These are phyloP conservation scores for Microdochium bolleyi DNA, from an alignment of 2,329 filamentous ascomycete species.

Conservation along the genomic window DNA sequence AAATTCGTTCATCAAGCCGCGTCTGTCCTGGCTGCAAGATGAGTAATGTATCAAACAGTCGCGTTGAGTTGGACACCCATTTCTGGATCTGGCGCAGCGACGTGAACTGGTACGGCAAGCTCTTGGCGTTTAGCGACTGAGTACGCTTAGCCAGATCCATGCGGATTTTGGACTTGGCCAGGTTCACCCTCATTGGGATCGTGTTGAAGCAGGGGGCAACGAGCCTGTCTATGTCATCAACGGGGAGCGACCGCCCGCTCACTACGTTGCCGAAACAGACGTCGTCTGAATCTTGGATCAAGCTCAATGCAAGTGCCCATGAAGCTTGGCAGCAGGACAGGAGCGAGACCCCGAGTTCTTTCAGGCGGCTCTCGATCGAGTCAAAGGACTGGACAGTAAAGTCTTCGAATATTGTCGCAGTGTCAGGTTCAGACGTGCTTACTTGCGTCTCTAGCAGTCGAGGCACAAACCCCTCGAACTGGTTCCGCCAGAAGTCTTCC, in stretches of 20 bases:
- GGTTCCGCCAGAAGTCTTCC: slow-evolving; percentile 58
- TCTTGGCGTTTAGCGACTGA: slow-evolving; percentile 52
- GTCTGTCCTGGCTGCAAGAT: slow-evolving; percentile 63
- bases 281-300: slow-evolving; percentile 49
- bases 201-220: slow-evolving; percentile 94
- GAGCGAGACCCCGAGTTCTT: slow-evolving; percentile 50
- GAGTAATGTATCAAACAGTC: slow-evolving; percentile 73
- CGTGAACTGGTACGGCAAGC: slow-evolving; percentile 65
- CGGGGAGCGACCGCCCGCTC: slow-evolving; percentile 61
- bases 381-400: slow-evolving; percentile 21
- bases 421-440: background rate
- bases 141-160: slow-evolving; percentile 50
- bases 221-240: slow-evolving; percentile 61
- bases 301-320: slow-evolving; percentile 60
- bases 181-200: slow-evolving; percentile 57
- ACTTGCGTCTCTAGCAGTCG: slow-evolving; percentile 5
- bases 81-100: slow-evolving; percentile 65
- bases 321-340: slow-evolving; percentile 63
- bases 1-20: slow-evolving; percentile 45
- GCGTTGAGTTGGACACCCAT: slow-evolving; percentile 30
- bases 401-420: background rate
- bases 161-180: slow-evolving; percentile 40
- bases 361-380: slow-evolving; percentile 39
- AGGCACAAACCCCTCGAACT: slow-evolving; percentile 42
- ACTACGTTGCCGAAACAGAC: slow-evolving; percentile 84